Conservation (phyloP, 1,284 basidiomycete genomes). For the Limonomyces culmigenus region DNA sequence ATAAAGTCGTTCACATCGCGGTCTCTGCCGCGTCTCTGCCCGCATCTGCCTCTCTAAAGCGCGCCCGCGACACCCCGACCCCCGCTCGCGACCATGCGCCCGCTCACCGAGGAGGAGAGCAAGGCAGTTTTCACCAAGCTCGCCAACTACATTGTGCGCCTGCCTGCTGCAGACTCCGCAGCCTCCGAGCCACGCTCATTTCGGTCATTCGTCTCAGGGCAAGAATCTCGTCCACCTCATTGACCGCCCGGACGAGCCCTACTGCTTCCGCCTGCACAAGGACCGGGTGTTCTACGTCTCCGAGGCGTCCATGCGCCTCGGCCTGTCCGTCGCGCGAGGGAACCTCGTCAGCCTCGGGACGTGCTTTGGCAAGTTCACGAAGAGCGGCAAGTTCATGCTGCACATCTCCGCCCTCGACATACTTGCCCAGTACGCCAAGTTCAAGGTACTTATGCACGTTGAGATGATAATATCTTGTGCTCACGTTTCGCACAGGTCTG, state of each 20-base stretch:
- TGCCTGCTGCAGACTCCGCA: not conserved
- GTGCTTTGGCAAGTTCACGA: slow-evolving; percentile 96
- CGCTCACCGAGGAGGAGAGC: slow-evolving; percentile 75
- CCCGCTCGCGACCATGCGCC: slow-evolving; percentile 69
- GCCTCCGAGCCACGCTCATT: too few relatives aligned
- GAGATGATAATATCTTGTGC: not conserved
- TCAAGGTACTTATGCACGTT: slow-evolving; percentile 50
- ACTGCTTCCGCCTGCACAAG: slow-evolving; percentile 84
- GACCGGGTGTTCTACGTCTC: slow-evolving; percentile 92
- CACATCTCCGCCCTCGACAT: slow-evolving; percentile 91
- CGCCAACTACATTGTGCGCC: slow-evolving; percentile 74
- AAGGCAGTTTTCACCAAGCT: slow-evolving; percentile 81
- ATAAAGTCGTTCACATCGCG: too few relatives aligned
- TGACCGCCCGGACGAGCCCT: slow-evolving; percentile 69
- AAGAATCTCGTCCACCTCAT: slow-evolving; percentile 85
- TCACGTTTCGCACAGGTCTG: slow-evolving; percentile 49
- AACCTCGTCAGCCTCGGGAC: slow-evolving; percentile 91
- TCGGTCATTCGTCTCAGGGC: slow-evolving; percentile 28
- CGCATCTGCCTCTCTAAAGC: too few relatives aligned
- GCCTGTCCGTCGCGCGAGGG: slow-evolving; percentile 81
- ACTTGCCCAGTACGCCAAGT: slow-evolving; percentile 92
- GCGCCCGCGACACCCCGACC: too few relatives aligned
- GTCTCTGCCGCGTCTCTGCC: too few relatives aligned
- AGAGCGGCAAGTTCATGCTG: slow-evolving; percentile 95
- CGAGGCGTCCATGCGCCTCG: slow-evolving; percentile 83